phyloP scores from a whole-genome alignment of 2,329 filamentous ascomycete species.

The Penicillium decumbens region DNA sequence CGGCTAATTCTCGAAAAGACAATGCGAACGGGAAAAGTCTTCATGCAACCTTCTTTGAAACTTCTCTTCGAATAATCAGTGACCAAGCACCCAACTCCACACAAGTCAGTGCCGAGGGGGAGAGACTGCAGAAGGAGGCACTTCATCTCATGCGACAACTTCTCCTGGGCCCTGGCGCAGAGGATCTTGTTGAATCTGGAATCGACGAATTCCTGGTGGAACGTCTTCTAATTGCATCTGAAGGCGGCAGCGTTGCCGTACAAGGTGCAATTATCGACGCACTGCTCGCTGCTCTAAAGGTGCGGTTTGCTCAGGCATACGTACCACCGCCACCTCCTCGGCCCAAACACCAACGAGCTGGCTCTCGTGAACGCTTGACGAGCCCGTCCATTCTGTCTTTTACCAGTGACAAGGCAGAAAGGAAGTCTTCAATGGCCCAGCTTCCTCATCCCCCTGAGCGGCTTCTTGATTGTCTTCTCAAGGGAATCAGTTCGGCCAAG shows the following conservation, averaged over 20 bases:
- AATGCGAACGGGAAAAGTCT: constrained; percentile 28
- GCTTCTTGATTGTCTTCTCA: constrained; percentile 72
- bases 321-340: constrained; percentile 28
- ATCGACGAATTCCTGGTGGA: constrained; percentile 68
- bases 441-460: constrained; percentile 56
- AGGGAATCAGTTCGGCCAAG: constrained; percentile 68
- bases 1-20: constrained; percentile 19
- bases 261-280: constrained; percentile 75
- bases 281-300: constrained; percentile 67
- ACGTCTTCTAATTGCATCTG: constrained; percentile 59
- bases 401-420: constrained; percentile 44
- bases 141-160: constrained; percentile 59
- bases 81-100: constrained; percentile 14
- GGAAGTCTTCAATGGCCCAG: constrained; percentile 27
- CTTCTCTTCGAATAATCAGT: constrained; percentile 28
- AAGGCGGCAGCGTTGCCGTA: constrained; percentile 60
- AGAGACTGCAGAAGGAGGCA: constrained; percentile 66
- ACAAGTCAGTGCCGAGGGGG: constrained; percentile 49
- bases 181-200: constrained; percentile 44
- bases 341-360: constrained; percentile 35
- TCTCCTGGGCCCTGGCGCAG: constrained; percentile 38
- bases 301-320: constrained; percentile 46
- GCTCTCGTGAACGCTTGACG: constrained; percentile 39
- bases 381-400: constrained; percentile 45
- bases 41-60: constrained; percentile 33